Base-by-base conservation (phyloP, 2,329 filamentous ascomycete species). In the Biscogniauxia mediterranea region DNA sequence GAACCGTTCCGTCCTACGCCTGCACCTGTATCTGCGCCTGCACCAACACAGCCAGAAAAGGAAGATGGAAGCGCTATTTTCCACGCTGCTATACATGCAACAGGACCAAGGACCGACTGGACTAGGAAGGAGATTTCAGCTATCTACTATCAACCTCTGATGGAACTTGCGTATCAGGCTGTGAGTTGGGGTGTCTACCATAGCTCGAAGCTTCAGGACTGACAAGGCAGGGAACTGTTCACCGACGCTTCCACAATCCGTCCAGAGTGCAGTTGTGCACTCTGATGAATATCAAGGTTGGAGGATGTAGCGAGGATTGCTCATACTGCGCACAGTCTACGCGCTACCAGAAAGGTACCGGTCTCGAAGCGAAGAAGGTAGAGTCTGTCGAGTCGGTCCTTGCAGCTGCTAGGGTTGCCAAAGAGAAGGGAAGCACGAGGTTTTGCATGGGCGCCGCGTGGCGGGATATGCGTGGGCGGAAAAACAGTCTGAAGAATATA, bases 391-490 rank as follows among this genome's bases (percentile, higher is more conserved):
- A 95, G 61, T 86, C 89, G 0, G 93, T 97, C 1, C 85, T 97
- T 23, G 86, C 84, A 46, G 91, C 91, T 2, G 93, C 93, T 1
- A 85, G 86, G 42, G 85, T 86, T 32, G 93, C 93, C 62, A 91
- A 90, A 71, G 86, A 86, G 59, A 95, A 95, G 66, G 93, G 93
- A 55, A 93, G 89, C 79, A 96, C 92, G 8, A 86, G 93, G 1
- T 97, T 97, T 83, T 97, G 93, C 79, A 96, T 97, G 92, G 93
- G 93, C 8, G 93, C 93, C 3, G 93, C 93, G 0, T 97, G 93
- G 93, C 83, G 93, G 46, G 93, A 97, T 76, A 97, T 97, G 93
- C 89, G 91, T 15, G 93, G 93, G 19, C 89, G 93, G 66, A 95
- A 93, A 78, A 92, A 89, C 52, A 89, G 87, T 66, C 79, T 97